Evolutionary conservation across 1,284 basidiomycete genomes (phyloP).

Genomic region (Meripilus lineatus): DNA sequence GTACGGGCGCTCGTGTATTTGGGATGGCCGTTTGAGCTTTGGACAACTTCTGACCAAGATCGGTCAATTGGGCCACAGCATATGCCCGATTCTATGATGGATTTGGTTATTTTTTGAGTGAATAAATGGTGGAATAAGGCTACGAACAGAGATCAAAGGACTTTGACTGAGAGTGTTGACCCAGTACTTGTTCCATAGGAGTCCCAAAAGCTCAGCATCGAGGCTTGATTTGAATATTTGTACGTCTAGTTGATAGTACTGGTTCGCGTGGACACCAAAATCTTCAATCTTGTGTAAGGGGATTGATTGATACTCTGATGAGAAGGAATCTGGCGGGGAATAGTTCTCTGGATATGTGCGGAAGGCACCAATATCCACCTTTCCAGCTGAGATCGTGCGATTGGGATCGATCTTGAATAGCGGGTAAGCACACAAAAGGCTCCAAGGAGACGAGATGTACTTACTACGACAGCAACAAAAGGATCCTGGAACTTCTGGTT

Average conservation of each 20-base stretch:
- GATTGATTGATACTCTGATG: slow-evolving; percentile 91
- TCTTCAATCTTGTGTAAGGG: slow-evolving; percentile 95
- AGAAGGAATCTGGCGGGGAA: slow-evolving; percentile 64
- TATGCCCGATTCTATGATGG: slow-evolving; percentile 80
- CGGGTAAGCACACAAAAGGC: neutral
- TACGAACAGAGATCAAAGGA: slow-evolving; percentile 80
- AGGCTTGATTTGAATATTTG: slow-evolving; percentile 91
- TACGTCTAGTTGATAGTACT: slow-evolving; percentile 92
- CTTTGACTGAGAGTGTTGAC: slow-evolving; percentile 92
- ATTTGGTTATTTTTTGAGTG: neutral
- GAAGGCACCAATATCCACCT: slow-evolving; percentile 98
- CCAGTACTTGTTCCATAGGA: slow-evolving; percentile 99
- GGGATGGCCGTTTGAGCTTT: slow-evolving; percentile 55
- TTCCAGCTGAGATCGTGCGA: slow-evolving; percentile 95
- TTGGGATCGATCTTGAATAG: slow-evolving; percentile 88
- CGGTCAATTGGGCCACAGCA: slow-evolving; percentile 82
- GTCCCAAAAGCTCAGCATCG: slow-evolving; percentile 81
- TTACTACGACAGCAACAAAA: slow-evolving; percentile 93
- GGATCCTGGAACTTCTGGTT: slow-evolving; percentile 96
- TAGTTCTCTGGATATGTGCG: slow-evolving; percentile 93
- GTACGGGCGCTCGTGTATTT: slow-evolving; percentile 51
- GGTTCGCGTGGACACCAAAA: slow-evolving; percentile 96
- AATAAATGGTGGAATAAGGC: neutral
- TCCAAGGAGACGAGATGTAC: slow-evolving; percentile 25
- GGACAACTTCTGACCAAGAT: slow-evolving; percentile 84